phyloP scores from a whole-genome alignment of 2,329 filamentous ascomycete genomes.

The Rutstroemia sp. region DNA sequence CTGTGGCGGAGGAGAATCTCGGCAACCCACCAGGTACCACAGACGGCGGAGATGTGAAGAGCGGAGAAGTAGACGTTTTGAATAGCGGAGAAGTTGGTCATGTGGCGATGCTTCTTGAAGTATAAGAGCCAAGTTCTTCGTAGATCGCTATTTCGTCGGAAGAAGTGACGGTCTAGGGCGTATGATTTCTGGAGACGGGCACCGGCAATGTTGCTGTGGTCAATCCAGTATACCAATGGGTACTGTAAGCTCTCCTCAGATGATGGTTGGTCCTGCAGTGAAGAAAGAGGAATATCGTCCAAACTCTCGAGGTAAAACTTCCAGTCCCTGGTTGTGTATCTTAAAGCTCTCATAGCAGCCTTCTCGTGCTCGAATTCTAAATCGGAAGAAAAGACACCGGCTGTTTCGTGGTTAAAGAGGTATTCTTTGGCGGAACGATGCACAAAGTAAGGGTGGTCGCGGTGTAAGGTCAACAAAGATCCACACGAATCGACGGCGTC shows the following conservation, averaged over 20 bases:
- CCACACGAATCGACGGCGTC: slow-evolving; percentile 3
- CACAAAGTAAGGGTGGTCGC: slow-evolving; percentile 8
- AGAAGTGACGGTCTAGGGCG: slow-evolving; percentile 4
- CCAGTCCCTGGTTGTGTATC: slow-evolving; percentile 7
- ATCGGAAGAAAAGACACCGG: slow-evolving; percentile 8
- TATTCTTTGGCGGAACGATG: slow-evolving; percentile 9
- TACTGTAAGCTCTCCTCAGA: slow-evolving; percentile 9
- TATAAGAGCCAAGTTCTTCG: slow-evolving; percentile 9
- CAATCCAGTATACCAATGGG: slow-evolving; percentile 9
- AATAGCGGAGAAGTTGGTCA: slow-evolving; percentile 11
- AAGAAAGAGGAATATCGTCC: slow-evolving; percentile 5
- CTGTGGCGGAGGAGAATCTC: slow-evolving; percentile 7
- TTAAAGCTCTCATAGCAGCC: slow-evolving; percentile 5
- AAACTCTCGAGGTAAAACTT: slow-evolving; percentile 10
- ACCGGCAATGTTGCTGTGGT: slow-evolving; percentile 8
- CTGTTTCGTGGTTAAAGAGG: slow-evolving; percentile 4
- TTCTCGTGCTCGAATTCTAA: slow-evolving; percentile 8
- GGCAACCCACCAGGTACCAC: slow-evolving; percentile 5
- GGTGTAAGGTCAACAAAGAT: slow-evolving; percentile 4
- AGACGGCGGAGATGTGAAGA: slow-evolving; percentile 8
- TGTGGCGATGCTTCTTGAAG: slow-evolving; percentile 10
- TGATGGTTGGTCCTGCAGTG: slow-evolving; percentile 7
- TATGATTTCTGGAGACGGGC: slow-evolving; percentile 4
- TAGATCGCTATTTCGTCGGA: slow-evolving; percentile 7
- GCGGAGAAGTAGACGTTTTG: slow-evolving; percentile 7